phyloP scores from a whole-genome alignment of 352 stramenopile species.

The Globisporangium spiculum region DNA sequence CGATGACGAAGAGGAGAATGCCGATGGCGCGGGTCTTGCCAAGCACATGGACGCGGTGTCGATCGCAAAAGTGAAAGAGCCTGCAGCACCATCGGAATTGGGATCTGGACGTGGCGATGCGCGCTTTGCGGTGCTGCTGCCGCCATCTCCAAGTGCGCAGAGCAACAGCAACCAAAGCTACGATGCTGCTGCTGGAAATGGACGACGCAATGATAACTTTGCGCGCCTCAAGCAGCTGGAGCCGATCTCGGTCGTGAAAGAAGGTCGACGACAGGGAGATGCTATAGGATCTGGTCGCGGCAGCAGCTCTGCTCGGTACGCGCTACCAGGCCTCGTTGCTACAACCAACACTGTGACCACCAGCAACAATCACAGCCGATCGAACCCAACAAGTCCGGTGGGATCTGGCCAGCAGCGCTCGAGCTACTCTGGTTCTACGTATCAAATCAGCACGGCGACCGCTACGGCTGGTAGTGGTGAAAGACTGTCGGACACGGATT shows the following conservation, averaged over 20 bases:
- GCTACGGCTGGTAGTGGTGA: background rate
- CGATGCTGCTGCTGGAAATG: background rate
- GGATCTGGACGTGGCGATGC: slow-evolving; percentile 5
- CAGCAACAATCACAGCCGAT: slow-evolving; percentile 3
- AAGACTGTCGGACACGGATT: background rate
- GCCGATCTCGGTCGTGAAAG: slow-evolving; percentile 5
- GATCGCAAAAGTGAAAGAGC: slow-evolving; percentile 7
- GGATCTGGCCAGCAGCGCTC: background rate
- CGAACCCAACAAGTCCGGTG: slow-evolving; percentile 6
- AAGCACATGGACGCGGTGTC: slow-evolving; percentile 5
- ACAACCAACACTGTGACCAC: background rate
- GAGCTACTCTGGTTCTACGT: background rate
- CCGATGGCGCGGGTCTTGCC: background rate
- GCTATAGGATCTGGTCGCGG: background rate
- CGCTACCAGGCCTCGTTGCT: background rate
- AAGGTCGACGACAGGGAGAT: slow-evolving; percentile 5
- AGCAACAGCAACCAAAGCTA: background rate
- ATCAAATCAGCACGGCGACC: background rate
- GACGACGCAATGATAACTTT: background rate
- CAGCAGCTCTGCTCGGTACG: background rate
- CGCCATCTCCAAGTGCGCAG: background rate
- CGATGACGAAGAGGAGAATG: slow-evolving; percentile 1
- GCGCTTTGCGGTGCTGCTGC: slow-evolving; percentile 9
- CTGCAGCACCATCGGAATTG: background rate
- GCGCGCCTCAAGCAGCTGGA: slow-evolving; percentile 7